Evolutionary conservation across 2,329 filamentous ascomycete species (phyloP), one percentile per base, ranked within the genome.

Genomic region (Exophiala lecanii-corni): DNA sequence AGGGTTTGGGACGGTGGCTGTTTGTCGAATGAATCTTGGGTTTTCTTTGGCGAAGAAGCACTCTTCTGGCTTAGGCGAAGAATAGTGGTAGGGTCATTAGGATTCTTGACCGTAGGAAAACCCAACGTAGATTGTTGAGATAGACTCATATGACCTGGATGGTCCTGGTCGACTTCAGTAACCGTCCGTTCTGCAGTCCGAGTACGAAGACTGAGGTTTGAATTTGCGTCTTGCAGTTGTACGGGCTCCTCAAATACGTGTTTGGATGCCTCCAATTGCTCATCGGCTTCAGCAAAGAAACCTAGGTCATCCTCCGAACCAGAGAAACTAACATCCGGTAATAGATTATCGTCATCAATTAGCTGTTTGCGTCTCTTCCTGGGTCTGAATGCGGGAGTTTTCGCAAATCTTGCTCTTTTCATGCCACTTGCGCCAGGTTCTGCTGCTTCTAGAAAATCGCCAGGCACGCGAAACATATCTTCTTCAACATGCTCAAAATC

Each of bases 91-190:
- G 78, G 74, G 54, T 86, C 79, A 54, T 80, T 74, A 1, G 82
- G 76, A 54, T 91, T 79, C 63, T 94, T 94, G 16, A 91, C 85
- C 9, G 89, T 76, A 1, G 83, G 76, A 56, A 88, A 94, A 19
- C 73, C 74, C 18, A 88, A 67, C 16, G 69, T 72, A 49, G 71
- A 57, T 51, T 65, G 61, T 52, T 65, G 53, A 5, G 51, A 51
- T 9, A 48, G 39, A 23, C 25, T 42, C 39, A 21, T 35, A 3
- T 30, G 16, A 9, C 18, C 37, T 28, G 43, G 39, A 20, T 33
- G 31, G 21, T 12, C 28, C 16, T 15, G 26, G 6, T 43, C 26
- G 16, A 33, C 39, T 16, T n/a, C 20, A 4, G 10, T 30, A 23
- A 33, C 21, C 12, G 25, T 12, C n/a, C 36, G 26, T 16, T 40